Percentiles rank a stretch among this genome's conserved stretches.
phyloP scores from a whole-genome alignment of 371 early-diverging fungal species.

The Mortierella sp. region DNA sequence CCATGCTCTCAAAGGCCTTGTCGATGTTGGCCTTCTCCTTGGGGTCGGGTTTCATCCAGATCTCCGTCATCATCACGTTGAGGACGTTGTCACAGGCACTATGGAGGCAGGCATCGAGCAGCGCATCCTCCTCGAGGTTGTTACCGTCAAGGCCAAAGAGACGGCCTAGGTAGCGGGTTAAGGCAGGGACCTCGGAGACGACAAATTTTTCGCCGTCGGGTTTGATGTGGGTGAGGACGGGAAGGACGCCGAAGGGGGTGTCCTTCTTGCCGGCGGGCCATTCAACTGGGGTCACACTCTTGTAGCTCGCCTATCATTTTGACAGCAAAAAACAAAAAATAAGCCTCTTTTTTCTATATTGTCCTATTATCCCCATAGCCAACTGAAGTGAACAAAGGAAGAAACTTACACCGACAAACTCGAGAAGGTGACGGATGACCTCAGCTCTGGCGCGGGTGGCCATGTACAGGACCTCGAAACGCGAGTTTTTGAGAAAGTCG shows the following conservation, averaged over 20 bases:
- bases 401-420: conserved; percentile 49
- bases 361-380: neutral
- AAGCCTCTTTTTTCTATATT: neutral
- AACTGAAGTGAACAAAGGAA: neutral
- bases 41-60: conserved; percentile 41
- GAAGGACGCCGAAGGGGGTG: conserved; percentile 45
- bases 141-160: conserved; percentile 38
- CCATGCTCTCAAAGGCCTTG: conserved; percentile 20
- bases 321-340: neutral
- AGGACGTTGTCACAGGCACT: conserved; percentile 35
- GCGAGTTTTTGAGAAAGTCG: conserved; percentile 41
- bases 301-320: conserved; percentile 34
- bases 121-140: conserved; percentile 32
- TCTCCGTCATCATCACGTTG: conserved; percentile 18
- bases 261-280: conserved; percentile 47
- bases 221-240: conserved; percentile 44
- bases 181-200: conserved; percentile 28
- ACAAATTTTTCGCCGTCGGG: conserved; percentile 31
- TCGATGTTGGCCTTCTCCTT: conserved; percentile 24
- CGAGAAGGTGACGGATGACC: conserved; percentile 31
- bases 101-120: conserved; percentile 26
- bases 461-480: conserved; percentile 51
- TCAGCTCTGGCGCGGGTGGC: conserved; percentile 49
- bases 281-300: conserved; percentile 33
- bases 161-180: conserved; percentile 36